phyloP scores from a whole-genome alignment of 352 stramenopile genomes.

The Phytophthora litchii region DNA sequence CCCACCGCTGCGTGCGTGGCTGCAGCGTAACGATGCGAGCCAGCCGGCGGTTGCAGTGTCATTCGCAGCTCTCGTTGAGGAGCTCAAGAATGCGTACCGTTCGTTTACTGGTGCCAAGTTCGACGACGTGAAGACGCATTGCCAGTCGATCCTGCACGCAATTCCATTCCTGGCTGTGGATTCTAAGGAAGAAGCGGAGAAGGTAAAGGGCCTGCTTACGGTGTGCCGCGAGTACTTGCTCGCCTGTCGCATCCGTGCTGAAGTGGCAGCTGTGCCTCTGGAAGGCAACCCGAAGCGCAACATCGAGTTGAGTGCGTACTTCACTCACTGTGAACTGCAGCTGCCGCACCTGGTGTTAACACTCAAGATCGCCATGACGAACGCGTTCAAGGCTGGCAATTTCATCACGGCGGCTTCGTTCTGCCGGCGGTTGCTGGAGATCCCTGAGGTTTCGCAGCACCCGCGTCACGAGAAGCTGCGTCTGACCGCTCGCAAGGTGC shows the following conservation, averaged over 20 bases:
- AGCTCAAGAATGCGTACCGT: slow-evolving; percentile 95
- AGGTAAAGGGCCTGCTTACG: slow-evolving; percentile 95
- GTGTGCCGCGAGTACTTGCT: slow-evolving; percentile 98
- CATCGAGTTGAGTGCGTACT: slow-evolving; percentile 98
- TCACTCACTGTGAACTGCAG: slow-evolving; percentile 99
- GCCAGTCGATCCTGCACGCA: slow-evolving; percentile 92
- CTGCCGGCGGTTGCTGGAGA: slow-evolving; percentile 97
- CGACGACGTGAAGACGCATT: slow-evolving; percentile 94
- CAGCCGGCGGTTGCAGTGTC: slow-evolving; percentile 91
- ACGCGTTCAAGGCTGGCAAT: slow-evolving; percentile 99
- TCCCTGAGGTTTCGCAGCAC: slow-evolving; percentile 94
- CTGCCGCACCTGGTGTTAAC: slow-evolving; percentile 97
- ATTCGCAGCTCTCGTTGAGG: slow-evolving; percentile 91
- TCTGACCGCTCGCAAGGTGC: slow-evolving; percentile 96
- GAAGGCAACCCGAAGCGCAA: slow-evolving; percentile 87
- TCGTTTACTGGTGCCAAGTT: slow-evolving; percentile 99
- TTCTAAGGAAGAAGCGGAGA: slow-evolving; percentile 91
- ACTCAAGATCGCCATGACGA: slow-evolving; percentile 99
- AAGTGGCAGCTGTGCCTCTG: slow-evolving; percentile 71
- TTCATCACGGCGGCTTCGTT: slow-evolving; percentile 99
- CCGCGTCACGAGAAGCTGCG: slow-evolving; percentile 94
- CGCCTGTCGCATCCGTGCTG: slow-evolving; percentile 95
- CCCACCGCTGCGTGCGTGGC: slow-evolving; percentile 71
- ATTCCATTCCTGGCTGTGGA: slow-evolving; percentile 96
- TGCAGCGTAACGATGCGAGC: slow-evolving; percentile 88